Evolutionary conservation across 2,329 filamentous ascomycete species (phyloP).

Genomic region (Geosmithia morbida): DNA sequence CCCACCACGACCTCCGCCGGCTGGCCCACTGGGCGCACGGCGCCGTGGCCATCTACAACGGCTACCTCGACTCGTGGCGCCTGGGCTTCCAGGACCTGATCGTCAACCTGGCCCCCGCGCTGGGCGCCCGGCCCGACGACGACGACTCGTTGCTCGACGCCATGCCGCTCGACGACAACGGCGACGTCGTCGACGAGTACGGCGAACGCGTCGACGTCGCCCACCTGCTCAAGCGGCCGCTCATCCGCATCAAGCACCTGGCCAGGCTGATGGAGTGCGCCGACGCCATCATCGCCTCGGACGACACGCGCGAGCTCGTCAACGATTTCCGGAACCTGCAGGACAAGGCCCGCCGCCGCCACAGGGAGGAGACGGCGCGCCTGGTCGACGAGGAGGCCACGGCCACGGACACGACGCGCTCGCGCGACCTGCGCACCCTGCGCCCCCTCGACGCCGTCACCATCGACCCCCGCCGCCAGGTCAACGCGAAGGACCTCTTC

Average conservation of each 20-base stretch:
- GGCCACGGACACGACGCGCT: slow-evolving; percentile 66
- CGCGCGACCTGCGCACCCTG: slow-evolving; percentile 66
- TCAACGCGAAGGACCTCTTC: slow-evolving; percentile 83
- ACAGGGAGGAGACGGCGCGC: slow-evolving; percentile 55
- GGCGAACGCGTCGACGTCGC: slow-evolving; percentile 91
- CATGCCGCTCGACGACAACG: slow-evolving; percentile 46
- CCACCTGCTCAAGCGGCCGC: slow-evolving; percentile 76
- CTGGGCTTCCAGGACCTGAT: slow-evolving; percentile 90
- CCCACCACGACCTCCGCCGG: slow-evolving; percentile 54
- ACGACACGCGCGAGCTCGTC: slow-evolving; percentile 23
- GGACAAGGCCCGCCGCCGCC: slow-evolving; percentile 54
- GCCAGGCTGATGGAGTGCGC: slow-evolving; percentile 66
- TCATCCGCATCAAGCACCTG: slow-evolving; percentile 80
- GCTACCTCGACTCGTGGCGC: slow-evolving; percentile 80
- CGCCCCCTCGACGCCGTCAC: slow-evolving; percentile 48
- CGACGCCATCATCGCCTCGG: slow-evolving; percentile 34
- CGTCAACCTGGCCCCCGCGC: slow-evolving; percentile 72
- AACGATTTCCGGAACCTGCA: slow-evolving; percentile 57
- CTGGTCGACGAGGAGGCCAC: slow-evolving; percentile 72
- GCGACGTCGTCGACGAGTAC: slow-evolving; percentile 54
- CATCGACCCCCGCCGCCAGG: slow-evolving; percentile 66
- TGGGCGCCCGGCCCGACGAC: slow-evolving; percentile 31
- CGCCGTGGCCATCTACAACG: slow-evolving; percentile 64
- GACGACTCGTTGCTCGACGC: slow-evolving; percentile 42
- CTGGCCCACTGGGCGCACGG: slow-evolving; percentile 72